Evolutionary conservation across 208 protist species (phyloP), one percentile per base, ranked within the genome.

Genomic region (Acanthamoeba rhysodes): DNA sequence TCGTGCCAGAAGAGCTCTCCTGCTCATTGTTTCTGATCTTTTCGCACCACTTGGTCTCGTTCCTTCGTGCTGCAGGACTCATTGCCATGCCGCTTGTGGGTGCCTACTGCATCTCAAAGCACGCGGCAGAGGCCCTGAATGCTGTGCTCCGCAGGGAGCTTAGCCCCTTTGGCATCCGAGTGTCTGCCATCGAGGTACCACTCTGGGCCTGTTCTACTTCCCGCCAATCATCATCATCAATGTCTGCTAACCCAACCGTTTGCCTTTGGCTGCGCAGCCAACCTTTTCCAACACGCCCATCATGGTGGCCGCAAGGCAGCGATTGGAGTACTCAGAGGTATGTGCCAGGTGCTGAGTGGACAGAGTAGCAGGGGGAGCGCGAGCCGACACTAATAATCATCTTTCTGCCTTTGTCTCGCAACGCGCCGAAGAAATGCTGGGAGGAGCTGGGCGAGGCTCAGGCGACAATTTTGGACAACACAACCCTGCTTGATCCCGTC

Each of bases 51-150:
- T 41, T 41, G 37, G 37, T 41, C 37, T 41, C 62, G 7, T 1
- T n/a, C 62, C 4, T 80, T 2, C 48, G 70, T 24, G n/a, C n/a
- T 29, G 45, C n/a, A 59, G 72, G 72, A 2, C 72, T 80, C 72
- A 32, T 85, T 27, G 78, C 78, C 9, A 0, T 59, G 45, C 78
- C 78, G 27, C 37, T 85, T 10, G 5, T 85, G 18, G 78, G 78
- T 29, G 41, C 78, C 41, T 85, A 85, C 78, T 29, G 37, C 48
- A 34, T 85, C 37, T 85, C 78, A 2, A 85, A 85, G 78, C 78
- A 85, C 48, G 78, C 78, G 5, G 78, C 78, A 0, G 78, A 85
- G 78, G 78, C 78, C 16, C 45, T 59, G 29, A 85, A 85, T 24
- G 24, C 78, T 18, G 14, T 59, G 10, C 48, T 85, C 9, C 34